These are phyloP conservation scores for Darksidea phi DNA, from an alignment of 495 filamentous ascomycete genomes.

Conservation along the genomic window DNA sequence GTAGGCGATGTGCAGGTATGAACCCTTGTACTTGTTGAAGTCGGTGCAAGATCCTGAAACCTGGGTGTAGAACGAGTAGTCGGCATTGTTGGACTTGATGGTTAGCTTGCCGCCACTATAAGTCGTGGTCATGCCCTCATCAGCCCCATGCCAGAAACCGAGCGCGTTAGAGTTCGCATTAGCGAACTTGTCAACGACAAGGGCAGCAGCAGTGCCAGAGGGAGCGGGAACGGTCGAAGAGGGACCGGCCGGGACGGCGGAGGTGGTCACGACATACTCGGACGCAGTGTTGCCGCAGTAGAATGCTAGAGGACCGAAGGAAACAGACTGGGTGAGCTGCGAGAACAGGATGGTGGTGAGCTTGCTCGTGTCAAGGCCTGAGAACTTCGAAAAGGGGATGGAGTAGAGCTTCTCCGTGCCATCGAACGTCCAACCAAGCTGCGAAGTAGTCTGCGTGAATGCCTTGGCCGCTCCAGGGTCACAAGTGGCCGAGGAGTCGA, in stretches of 20 bases:
- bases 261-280: conserved; percentile 52
- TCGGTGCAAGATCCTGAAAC: conserved; percentile 60
- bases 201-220: conserved; percentile 47
- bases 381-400: conserved; percentile 56
- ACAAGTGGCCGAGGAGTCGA: conserved; percentile 52
- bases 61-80: conserved; percentile 69
- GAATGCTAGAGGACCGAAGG: conserved; percentile 58
- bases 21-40: conserved; percentile 54
- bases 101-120: conserved; percentile 54
- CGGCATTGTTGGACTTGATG: conserved; percentile 64
- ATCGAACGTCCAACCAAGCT: conserved; percentile 62
- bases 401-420: conserved; percentile 61
- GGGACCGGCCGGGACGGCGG: conserved; percentile 43
- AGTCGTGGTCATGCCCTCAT: conserved; percentile 57
- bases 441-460: conserved; percentile 46
- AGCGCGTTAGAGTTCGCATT: conserved; percentile 59
- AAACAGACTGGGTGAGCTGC: conserved; percentile 48
- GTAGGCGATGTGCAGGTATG: conserved; percentile 71
- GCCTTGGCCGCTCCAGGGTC: conserved; percentile 28
- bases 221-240: conserved; percentile 52
- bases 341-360: conserved; percentile 54
- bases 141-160: conserved; percentile 69
- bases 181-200: conserved; percentile 69
- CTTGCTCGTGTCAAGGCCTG: conserved; percentile 53
- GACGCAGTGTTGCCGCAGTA: conserved; percentile 56